Base-by-base conservation (phyloP, 176 grass and related monocot genomes). In the Carex littledalei region DNA sequence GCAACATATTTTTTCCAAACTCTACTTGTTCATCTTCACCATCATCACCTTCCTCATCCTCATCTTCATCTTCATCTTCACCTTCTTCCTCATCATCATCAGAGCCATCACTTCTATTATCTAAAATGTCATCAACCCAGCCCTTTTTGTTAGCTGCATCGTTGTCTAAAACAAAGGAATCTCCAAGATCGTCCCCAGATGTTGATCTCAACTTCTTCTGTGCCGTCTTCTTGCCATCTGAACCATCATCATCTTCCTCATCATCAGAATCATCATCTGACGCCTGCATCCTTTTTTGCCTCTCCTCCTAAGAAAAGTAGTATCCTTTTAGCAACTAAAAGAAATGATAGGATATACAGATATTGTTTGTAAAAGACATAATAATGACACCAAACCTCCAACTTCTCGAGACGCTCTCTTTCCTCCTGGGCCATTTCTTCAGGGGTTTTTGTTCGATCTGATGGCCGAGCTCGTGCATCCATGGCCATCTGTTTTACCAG, bases 121-220 rank as follows among this genome's bases (percentile, higher is more conserved):
- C 88, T 85, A 88, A 88, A 60, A 94, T 97, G 82, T 84, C 87
- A 57, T 97, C 86, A 81, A 91, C 77, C 90, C 90, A 97, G 1
- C 92, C 87, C 32, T 84, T 95, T 89, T 90, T 87, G 65, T 74
- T 86, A 78, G n/a, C 22, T 79, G 49, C 16, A 37, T 86, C 75
- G 37, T 90, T 68, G 56, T 86, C 88, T 41, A 87, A 65, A 63
- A 87, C 82, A 63, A 95, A 95, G 26, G 93, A 93, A 50, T 95
- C 95, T 20, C 95, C 93, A 90, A 98, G 92, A 93, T 93, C 95
- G 67, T 98, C 95, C 17, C 95, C 95, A 81, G 93, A 98, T 60
- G 91, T 83, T 88, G 79, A 66, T 90, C 90, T 94, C 83, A 85
- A 90, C 35, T 84, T 94, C 69, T 82, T 92, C 10, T 54, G 41